A percentile compares a stretch with the other conserved stretches of the same genome.
Conservation (phyloP, 345 rosid genomes). For the Populus davidiana region DNA sequence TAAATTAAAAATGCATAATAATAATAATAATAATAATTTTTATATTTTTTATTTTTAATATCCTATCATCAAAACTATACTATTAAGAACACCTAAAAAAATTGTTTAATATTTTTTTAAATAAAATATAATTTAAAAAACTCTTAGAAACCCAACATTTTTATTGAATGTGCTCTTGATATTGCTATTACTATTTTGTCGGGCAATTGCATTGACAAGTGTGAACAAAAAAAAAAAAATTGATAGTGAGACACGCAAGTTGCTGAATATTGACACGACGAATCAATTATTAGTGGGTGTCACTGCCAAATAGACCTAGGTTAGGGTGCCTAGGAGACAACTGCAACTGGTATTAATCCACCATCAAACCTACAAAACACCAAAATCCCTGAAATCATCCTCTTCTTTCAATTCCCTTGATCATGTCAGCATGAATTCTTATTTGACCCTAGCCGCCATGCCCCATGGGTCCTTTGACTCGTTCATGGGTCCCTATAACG, state of each 20-base stretch:
- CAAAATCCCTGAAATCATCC: conserved; percentile 15
- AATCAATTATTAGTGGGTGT: background rate
- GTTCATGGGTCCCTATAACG: conserved; percentile 24
- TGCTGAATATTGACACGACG: background rate
- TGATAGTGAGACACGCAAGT: background rate
- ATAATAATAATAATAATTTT: too few species aligned
- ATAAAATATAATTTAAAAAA: too few species aligned
- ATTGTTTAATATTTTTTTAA: too few species aligned
- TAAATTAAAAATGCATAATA: too few species aligned
- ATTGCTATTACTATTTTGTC: background rate
- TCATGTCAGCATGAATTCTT: conserved; percentile 16
- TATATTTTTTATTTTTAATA: too few species aligned
- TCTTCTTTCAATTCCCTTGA: background rate
- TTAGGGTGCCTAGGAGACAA: conserved; percentile 1
- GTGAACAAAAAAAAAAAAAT: background rate
- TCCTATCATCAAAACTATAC: too few species aligned
- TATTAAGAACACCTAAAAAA: too few species aligned
- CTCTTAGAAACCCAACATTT: background rate
- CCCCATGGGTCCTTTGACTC: conserved; percentile 39
- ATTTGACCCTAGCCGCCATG: conserved; percentile 41
- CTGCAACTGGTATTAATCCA: background rate
- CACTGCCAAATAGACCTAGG: background rate
- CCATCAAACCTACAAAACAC: background rate
- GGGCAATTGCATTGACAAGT: background rate
- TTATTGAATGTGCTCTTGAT: background rate